phyloP scores from a whole-genome alignment of 208 protist genomes.

The Leishmania martiniquensis region DNA sequence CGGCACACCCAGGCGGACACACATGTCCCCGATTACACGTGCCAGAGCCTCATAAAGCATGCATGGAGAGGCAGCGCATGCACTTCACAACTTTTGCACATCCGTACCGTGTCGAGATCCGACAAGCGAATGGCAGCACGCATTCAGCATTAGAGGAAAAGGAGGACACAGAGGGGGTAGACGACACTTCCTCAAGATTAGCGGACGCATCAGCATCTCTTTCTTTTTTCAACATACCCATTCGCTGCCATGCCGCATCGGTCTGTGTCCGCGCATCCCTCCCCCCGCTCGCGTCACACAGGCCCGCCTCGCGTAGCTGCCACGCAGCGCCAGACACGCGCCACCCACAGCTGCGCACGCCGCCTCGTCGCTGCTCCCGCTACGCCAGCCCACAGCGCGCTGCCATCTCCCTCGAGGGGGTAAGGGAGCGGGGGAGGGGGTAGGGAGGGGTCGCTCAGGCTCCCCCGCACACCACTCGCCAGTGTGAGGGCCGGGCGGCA shows the following conservation, averaged over 20 bases:
- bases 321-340: neutral
- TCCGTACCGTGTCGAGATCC: neutral
- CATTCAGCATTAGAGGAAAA: no score
- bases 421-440: no score
- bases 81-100: neutral
- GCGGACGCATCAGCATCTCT: neutral
- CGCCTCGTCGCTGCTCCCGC: neutral
- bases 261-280: neutral
- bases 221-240: neutral
- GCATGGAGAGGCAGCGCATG: conserved; percentile 33
- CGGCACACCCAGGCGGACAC: conserved; percentile 60
- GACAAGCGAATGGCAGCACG: neutral
- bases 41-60: conserved; percentile 79
- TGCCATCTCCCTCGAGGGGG: no score
- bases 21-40: conserved; percentile 73
- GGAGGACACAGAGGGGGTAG: no score
- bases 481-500: neutral
- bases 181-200: no score
- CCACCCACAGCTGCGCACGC: neutral
- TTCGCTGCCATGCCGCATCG: neutral
- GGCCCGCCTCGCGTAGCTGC: neutral
- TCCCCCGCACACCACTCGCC: neutral
- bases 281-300: neutral
- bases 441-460: neutral
- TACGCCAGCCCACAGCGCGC: neutral